phyloP scores from a whole-genome alignment of 2,329 filamentous ascomycete species.

The Botrytis medusae region DNA sequence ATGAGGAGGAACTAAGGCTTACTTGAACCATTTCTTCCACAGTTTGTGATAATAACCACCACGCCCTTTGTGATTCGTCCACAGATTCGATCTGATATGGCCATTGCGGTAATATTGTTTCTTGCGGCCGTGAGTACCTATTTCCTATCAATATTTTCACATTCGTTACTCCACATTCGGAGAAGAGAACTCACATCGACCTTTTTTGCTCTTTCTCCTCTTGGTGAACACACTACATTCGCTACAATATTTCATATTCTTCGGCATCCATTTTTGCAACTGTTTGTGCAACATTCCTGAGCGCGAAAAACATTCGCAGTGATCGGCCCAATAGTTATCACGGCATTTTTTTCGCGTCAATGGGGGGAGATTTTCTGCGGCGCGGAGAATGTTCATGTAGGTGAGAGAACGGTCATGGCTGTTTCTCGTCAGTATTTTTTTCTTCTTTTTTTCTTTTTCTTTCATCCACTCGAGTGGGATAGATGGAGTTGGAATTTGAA shows the following conservation, averaged over 20 bases:
- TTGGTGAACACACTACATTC: conserved; percentile 32
- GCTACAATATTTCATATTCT: conserved; percentile 31
- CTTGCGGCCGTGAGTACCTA: conserved; percentile 33
- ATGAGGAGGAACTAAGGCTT: neutral
- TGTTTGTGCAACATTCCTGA: conserved; percentile 24
- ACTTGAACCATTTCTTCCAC: conserved; percentile 38
- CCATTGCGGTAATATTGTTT: conserved; percentile 18
- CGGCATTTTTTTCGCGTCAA: neutral
- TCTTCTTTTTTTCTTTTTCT: neutral
- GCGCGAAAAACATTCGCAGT: conserved; percentile 9
- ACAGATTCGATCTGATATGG: conserved; percentile 22
- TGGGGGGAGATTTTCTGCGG: neutral
- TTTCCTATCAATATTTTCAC: neutral
- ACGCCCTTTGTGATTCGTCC: conserved; percentile 30
- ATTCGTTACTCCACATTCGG: too few species aligned
- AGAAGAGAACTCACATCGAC: conserved; percentile 26
- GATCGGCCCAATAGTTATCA: neutral
- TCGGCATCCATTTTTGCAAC: conserved; percentile 33
- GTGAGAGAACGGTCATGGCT: neutral
- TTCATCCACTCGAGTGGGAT: neutral
- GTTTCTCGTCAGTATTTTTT: neutral
- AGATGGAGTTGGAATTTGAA: neutral
- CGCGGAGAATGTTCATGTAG: neutral
- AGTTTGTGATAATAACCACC: conserved; percentile 33
- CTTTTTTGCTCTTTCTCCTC: conserved; percentile 30